Evolutionary conservation across 2,329 filamentous ascomycete species (phyloP), one percentile per base, ranked within the genome.

Genomic region (Stachybotrys echinatus): DNA sequence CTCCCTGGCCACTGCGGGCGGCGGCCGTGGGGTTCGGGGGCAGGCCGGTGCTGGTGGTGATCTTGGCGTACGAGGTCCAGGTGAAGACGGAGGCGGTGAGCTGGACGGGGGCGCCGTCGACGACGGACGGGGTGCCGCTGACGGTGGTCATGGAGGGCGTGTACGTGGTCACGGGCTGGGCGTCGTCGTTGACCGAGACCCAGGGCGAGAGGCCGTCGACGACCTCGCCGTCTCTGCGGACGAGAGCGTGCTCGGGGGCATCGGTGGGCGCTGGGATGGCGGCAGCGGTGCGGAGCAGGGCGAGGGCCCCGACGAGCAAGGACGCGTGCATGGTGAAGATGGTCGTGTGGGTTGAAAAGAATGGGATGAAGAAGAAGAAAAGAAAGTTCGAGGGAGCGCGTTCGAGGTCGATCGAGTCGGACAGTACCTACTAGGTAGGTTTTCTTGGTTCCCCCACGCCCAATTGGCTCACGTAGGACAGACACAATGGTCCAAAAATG

Each of bases 131-230:
- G n/a, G 67, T 71, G 46, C 76, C 77, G 54, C 64, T 57, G 52
- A 76, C 59, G 21, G 75, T 76, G 42, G 69, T 77, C 23, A 69
- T 56, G 12, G 71, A 65, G 12, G 79, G 78, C 12, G 78, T 81
- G 51, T 75, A 64, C 10, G 78, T 81, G 43, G 61, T 68, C 17
- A 52, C 57, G 20, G 76, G 71, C 31, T 64, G 64, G 56, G 74
- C 74, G 42, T 74, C 67, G 47, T 72, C 68, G 59, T 74, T 67
- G 52, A 82, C 74, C 4, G 68, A 71, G 44, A 81, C 74, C 79
- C 79, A 83, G 31, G 73, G 68, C 19, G 70, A 71, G 6, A 72
- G 56, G 55, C 58, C 57, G 50, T 58, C 54, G 23, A 63, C 49
- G 45, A 52, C 48, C 21, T 54, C 34, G 38, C 37, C 47, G 38